These are phyloP conservation scores for Pseudogymnoascus sp. DNA, from an alignment of 2,329 filamentous ascomycete species.

Conservation along the genomic window DNA sequence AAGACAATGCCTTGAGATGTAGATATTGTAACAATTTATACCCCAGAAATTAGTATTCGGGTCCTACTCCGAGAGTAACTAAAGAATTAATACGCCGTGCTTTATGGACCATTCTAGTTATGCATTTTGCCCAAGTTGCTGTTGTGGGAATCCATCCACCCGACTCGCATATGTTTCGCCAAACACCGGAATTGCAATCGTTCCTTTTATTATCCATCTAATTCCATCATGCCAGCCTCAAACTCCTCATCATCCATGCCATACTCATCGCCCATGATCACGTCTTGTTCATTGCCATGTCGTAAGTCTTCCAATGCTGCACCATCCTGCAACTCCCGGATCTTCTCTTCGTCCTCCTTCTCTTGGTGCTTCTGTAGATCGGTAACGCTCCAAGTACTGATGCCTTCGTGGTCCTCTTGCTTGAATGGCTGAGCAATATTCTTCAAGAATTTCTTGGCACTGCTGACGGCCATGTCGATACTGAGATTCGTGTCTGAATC, in stretches of 20 bases:
- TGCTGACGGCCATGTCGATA: slow-evolving; percentile 88
- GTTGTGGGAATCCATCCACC: background rate
- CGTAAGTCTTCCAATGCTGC: slow-evolving; percentile 24
- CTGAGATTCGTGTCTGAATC: slow-evolving; percentile 84
- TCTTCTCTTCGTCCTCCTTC: slow-evolving; percentile 61
- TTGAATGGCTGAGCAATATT: slow-evolving; percentile 89
- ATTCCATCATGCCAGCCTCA: slow-evolving; percentile 48
- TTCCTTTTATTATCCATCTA: slow-evolving; percentile 15
- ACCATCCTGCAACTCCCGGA: slow-evolving; percentile 50
- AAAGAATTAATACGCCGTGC: slow-evolving; percentile 1
- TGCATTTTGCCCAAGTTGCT: background rate
- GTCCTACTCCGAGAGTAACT: background rate
- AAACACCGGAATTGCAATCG: slow-evolving; percentile 2
- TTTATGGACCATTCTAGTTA: slow-evolving; percentile 15
- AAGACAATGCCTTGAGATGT: slow-evolving; percentile 43
- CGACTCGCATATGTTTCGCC: background rate
- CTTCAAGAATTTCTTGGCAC: slow-evolving; percentile 79
- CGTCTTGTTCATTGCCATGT: slow-evolving; percentile 17
- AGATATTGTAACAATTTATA: slow-evolving; percentile 7
- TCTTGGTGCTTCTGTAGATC: slow-evolving; percentile 73
- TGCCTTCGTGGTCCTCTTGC: slow-evolving; percentile 75
- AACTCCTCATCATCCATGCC: slow-evolving; percentile 30
- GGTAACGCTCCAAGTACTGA: slow-evolving; percentile 80
- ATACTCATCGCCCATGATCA: slow-evolving; percentile 22
- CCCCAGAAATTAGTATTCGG: background rate